These are phyloP conservation scores for Iris pallida DNA, from an alignment of 116 monocot species.

Conservation along the genomic window DNA sequence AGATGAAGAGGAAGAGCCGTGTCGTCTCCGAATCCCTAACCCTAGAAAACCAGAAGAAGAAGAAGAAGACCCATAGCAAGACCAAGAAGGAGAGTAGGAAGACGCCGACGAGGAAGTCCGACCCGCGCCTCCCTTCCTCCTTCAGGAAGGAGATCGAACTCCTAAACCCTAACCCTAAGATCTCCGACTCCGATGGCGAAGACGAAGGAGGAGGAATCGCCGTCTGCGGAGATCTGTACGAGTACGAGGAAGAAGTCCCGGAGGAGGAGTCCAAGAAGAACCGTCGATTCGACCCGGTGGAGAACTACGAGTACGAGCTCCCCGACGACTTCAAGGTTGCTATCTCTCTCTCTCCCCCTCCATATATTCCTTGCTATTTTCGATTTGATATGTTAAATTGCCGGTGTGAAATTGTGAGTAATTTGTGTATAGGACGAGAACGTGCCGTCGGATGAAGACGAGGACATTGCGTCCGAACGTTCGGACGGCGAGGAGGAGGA, in stretches of 20 bases:
- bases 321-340: conserved; percentile 70
- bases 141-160: conserved; percentile 47
- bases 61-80: background rate
- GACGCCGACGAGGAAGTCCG: conserved; percentile 12
- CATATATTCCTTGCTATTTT: background rate
- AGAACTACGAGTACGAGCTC: conserved; percentile 87
- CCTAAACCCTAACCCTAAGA: conserved; percentile 15
- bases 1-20: background rate
- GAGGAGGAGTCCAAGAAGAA: conserved; percentile 85
- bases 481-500: conserved; percentile 28
- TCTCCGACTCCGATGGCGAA: conserved; percentile 11
- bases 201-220: conserved; percentile 1
- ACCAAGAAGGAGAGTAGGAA: conserved; percentile 18
- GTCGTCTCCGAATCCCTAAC: background rate
- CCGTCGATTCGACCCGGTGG: conserved; percentile 76
- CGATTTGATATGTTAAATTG: background rate
- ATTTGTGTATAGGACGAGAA: conserved; percentile 21
- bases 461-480: conserved; percentile 56
- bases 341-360: background rate
- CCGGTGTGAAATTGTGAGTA: background rate
- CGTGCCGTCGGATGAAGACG: conserved; percentile 47
- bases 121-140: conserved; percentile 59
- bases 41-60: conserved; percentile 17
- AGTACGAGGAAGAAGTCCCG: conserved; percentile 68
- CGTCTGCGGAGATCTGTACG: conserved; percentile 43